These are phyloP conservation scores for Fusarium humuli DNA, from an alignment of 2,329 filamentous ascomycete genomes.

Conservation along the genomic window DNA sequence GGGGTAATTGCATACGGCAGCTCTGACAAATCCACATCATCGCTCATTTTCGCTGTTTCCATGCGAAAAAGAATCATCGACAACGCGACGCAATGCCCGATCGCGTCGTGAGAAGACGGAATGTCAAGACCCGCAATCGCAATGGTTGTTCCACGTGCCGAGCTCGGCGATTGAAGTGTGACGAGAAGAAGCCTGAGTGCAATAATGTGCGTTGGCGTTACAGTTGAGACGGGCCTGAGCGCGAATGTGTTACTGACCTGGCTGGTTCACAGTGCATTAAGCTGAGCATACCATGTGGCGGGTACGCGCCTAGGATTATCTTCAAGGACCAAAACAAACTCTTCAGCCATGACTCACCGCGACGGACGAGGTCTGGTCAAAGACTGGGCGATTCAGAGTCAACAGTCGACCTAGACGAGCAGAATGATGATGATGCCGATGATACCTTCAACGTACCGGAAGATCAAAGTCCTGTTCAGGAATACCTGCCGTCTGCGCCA, in stretches of 20 bases:
- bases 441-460: neutral
- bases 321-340: constrained; percentile 36
- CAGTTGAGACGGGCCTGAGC: neutral
- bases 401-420: rapidly evolving
- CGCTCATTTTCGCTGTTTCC: constrained; percentile 3
- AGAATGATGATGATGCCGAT: neutral
- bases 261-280: neutral
- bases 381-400: neutral
- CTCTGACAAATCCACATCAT: neutral
- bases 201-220: constrained; percentile 1
- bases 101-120: constrained; percentile 9
- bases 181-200: constrained; percentile 27
- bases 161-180: constrained; percentile 26
- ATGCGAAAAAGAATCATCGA: neutral
- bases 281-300: constrained; percentile 24
- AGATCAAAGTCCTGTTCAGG: neutral
- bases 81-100: constrained; percentile 1
- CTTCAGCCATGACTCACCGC: neutral
- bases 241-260: neutral
- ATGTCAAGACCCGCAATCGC: constrained; percentile 26
- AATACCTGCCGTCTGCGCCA: neutral
- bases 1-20: neutral
- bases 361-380: constrained; percentile 6
- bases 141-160: constrained; percentile 29
- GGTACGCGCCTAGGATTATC: constrained; percentile 22